Evolutionary conservation across 1,139 yeast genomes (phyloP).

Genomic region (Tardiomyces digboiensis): DNA sequence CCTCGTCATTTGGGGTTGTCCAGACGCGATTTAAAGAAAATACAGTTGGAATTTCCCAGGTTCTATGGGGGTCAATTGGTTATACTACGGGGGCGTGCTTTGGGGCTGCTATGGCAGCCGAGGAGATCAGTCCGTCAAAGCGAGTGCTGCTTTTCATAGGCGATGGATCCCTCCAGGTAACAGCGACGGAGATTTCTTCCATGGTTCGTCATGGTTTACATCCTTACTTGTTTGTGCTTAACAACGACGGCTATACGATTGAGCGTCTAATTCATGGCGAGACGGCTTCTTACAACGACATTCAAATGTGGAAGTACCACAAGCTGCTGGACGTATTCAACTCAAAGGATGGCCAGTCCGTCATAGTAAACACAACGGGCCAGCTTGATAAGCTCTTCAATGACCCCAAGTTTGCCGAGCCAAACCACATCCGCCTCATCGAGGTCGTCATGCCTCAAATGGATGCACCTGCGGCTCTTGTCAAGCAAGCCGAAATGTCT

Average conservation of each 20-base stretch:
- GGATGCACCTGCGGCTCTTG: slow-evolving; percentile 74
- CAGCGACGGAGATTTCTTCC: slow-evolving; percentile 81
- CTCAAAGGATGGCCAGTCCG: slow-evolving; percentile 39
- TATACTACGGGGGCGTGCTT: slow-evolving; percentile 77
- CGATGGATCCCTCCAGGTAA: slow-evolving; percentile 84
- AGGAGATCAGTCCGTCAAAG: slow-evolving; percentile 56
- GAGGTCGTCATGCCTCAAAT: slow-evolving; percentile 72
- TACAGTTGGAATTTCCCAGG: slow-evolving; percentile 75
- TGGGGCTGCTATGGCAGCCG: slow-evolving; percentile 82
- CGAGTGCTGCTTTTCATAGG: slow-evolving; percentile 80
- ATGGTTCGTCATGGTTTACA: slow-evolving; percentile 72
- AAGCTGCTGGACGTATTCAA: slow-evolving; percentile 61
- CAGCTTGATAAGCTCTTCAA: slow-evolving; percentile 54
- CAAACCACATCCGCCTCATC: slow-evolving; percentile 62
- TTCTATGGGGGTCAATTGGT: slow-evolving; percentile 88
- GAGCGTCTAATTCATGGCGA: slow-evolving; percentile 84
- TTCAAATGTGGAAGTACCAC: slow-evolving; percentile 77
- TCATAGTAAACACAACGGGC: slow-evolving; percentile 51
- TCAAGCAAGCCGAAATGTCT: slow-evolving; percentile 68
- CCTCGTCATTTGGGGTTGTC: slow-evolving; percentile 81
- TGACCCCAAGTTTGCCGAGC: slow-evolving; percentile 44
- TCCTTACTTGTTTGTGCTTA: slow-evolving; percentile 74
- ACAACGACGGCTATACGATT: slow-evolving; percentile 84
- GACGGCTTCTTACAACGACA: slow-evolving; percentile 64
- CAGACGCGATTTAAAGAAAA: slow-evolving; percentile 70